These are phyloP conservation scores for Anisogramma anomala DNA, from an alignment of 2,329 filamentous ascomycete species.

Conservation along the genomic window DNA sequence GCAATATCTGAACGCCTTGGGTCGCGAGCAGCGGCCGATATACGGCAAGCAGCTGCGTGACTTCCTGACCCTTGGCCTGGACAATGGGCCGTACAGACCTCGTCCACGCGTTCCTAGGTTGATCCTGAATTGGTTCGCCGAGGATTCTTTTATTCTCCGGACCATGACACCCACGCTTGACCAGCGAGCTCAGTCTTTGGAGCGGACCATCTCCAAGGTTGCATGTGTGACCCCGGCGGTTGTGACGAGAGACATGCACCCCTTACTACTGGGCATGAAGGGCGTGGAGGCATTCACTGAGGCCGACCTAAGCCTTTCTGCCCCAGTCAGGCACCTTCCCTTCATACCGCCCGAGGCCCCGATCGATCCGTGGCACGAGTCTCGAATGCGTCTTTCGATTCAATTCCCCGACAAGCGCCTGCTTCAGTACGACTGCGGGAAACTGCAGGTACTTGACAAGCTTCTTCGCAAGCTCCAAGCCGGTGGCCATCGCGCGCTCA, in stretches of 20 bases:
- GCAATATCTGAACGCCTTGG: slow-evolving; percentile 68
- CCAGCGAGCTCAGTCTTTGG: slow-evolving; percentile 59
- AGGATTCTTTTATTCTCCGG: slow-evolving; percentile 51
- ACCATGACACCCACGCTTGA: slow-evolving; percentile 64
- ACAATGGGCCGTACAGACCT: slow-evolving; percentile 46
- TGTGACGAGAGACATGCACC: slow-evolving; percentile 65
- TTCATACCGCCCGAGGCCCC: slow-evolving; percentile 45
- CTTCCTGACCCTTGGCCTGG: slow-evolving; percentile 53
- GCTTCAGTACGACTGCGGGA: slow-evolving; percentile 96
- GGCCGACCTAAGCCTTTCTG: slow-evolving; percentile 44
- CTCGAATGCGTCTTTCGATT: slow-evolving; percentile 83
- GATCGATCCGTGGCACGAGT: slow-evolving; percentile 81
- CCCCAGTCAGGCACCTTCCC: slow-evolving; percentile 42
- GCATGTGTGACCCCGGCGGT: slow-evolving; percentile 86
- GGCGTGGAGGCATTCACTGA: slow-evolving; percentile 47
- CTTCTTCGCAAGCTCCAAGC: slow-evolving; percentile 78
- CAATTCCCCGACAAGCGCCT: slow-evolving; percentile 94
- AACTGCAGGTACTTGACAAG: slow-evolving; percentile 79
- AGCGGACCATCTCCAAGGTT: slow-evolving; percentile 72
- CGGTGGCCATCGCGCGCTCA: slow-evolving; percentile 83
- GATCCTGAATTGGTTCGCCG: slow-evolving; percentile 64
- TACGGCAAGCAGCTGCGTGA: slow-evolving; percentile 75
- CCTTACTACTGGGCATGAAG: slow-evolving; percentile 51
- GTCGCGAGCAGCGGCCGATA: slow-evolving; percentile 67
- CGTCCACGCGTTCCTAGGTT: slow-evolving; percentile 49